A percentile compares a stretch with the other conserved stretches of the same genome.
These are phyloP conservation scores for Mucor ambiguus DNA, from an alignment of 371 early-diverging fungal species.

Conservation along the genomic window DNA sequence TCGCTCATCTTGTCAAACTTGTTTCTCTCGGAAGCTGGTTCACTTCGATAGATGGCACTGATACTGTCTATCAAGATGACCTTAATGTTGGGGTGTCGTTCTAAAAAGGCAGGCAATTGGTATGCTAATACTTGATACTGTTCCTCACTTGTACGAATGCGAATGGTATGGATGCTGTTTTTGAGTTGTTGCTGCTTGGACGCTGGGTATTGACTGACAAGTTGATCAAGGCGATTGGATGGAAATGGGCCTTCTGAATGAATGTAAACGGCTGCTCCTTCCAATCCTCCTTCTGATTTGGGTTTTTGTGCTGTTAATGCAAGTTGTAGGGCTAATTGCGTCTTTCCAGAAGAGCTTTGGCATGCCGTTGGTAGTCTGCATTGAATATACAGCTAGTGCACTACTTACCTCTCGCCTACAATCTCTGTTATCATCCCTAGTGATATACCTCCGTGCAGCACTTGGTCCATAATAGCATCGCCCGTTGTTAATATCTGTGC, in stretches of 20 bases:
- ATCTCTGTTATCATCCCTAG: conserved; percentile 64
- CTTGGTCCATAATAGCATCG: conserved; percentile 51
- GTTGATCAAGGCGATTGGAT: conserved; percentile 46
- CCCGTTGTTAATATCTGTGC: conserved; percentile 31
- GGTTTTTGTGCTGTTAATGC: conserved; percentile 68
- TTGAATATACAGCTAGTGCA: too few relatives aligned
- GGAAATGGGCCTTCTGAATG: conserved; percentile 70
- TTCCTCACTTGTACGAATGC: conserved; percentile 68
- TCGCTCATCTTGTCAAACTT: conserved; percentile 52
- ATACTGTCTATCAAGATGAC: conserved; percentile 87
- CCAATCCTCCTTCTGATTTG: conserved; percentile 56
- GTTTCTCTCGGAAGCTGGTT: conserved; percentile 22
- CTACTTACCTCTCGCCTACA: conserved; percentile 60
- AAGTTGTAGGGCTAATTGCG: conserved; percentile 84
- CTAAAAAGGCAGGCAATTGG: conserved; percentile 67
- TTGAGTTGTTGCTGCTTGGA: conserved; percentile 16
- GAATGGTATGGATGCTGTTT: conserved; percentile 59
- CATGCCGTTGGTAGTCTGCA: background rate
- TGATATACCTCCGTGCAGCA: conserved; percentile 61
- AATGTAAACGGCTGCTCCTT: conserved; percentile 65
- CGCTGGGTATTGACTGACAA: conserved; percentile 34
- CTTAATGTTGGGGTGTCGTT: conserved; percentile 43
- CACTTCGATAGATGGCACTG: conserved; percentile 75
- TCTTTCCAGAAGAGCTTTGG: conserved; percentile 75
- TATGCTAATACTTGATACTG: conserved; percentile 72